Percentiles rank a stretch among this genome's conserved stretches.
phyloP scores from a whole-genome alignment of 768 basidiomycete genomes.

The Calocybe indica region DNA sequence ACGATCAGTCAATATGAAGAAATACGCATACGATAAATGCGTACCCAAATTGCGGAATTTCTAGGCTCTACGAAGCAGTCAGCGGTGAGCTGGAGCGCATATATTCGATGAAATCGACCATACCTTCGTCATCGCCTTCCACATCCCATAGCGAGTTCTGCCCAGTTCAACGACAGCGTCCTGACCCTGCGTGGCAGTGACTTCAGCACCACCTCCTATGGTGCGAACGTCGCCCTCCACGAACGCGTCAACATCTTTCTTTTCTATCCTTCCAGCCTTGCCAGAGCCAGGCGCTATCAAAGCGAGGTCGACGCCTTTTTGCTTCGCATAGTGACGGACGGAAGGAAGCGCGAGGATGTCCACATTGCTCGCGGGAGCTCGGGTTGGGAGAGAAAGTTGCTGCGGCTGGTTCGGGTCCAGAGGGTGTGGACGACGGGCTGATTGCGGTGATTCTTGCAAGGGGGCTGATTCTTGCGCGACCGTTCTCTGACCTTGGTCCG shows the following conservation, averaged over 20 bases:
- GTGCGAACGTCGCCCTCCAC: constrained; percentile 23
- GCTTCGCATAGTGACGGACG: constrained; percentile 70
- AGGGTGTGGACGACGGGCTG: constrained; percentile 41
- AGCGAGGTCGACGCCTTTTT: constrained; percentile 56
- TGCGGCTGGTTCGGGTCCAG: constrained; percentile 50
- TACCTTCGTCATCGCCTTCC: constrained; percentile 85
- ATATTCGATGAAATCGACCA: constrained; percentile 5
- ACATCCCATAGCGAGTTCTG: constrained; percentile 79
- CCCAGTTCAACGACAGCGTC: constrained; percentile 69
- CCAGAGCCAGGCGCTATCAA: constrained; percentile 63
- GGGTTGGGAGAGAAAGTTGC: neutral
- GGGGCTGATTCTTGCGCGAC: constrained; percentile 6
- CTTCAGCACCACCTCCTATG: constrained; percentile 5
- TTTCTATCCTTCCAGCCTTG: constrained; percentile 69
- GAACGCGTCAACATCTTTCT: constrained; percentile 63
- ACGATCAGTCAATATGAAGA: constrained; percentile 1
- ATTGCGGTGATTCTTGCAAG: constrained; percentile 2
- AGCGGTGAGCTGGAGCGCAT: constrained; percentile 1
- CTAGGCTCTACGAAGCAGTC: constrained; percentile 51
- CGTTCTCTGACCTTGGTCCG: neutral
- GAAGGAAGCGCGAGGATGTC: constrained; percentile 69
- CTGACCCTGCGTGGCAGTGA: constrained; percentile 15
- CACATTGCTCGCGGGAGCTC: constrained; percentile 7
- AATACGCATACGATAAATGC: constrained; percentile 11
- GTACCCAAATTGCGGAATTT: constrained; percentile 82